Conservation (phyloP, 345 rosid genomes). For the Eucalyptus shirleyi region DNA sequence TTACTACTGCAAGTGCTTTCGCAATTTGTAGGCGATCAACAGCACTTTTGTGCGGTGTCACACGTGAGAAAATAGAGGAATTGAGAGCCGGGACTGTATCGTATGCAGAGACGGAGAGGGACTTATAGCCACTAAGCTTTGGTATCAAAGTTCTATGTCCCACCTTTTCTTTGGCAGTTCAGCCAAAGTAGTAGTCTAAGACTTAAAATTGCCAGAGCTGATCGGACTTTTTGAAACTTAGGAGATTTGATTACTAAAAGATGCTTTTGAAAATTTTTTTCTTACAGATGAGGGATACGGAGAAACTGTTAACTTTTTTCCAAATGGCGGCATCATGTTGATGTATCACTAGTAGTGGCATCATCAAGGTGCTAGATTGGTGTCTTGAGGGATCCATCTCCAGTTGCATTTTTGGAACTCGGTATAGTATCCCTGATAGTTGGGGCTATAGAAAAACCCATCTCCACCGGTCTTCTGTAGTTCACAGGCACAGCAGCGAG, state of each 20-base stretch:
- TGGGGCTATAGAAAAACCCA: background rate
- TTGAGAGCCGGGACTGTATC: background rate
- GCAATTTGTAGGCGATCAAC: background rate
- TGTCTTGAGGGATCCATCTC: background rate
- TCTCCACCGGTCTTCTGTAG: background rate
- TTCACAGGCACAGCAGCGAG: no score
- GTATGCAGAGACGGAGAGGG: background rate
- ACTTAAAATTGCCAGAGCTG: background rate
- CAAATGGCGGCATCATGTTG: background rate
- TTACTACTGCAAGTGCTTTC: background rate
- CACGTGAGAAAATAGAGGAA: background rate
- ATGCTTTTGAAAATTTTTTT: background rate
- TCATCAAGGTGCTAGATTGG: background rate
- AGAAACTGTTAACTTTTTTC: background rate
- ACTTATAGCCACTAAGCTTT: background rate
- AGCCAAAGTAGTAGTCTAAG: background rate
- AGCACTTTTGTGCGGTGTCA: background rate
- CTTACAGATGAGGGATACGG: background rate
- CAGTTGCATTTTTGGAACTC: background rate
- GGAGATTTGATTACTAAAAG: background rate
- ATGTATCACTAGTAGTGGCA: background rate
- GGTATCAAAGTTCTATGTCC: background rate
- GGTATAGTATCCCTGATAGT: background rate
- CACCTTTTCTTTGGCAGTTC: background rate
- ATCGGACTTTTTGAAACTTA: background rate